phyloP scores from a whole-genome alignment of 169 alveolate genomes.

The Plasmodium gonderi region DNA sequence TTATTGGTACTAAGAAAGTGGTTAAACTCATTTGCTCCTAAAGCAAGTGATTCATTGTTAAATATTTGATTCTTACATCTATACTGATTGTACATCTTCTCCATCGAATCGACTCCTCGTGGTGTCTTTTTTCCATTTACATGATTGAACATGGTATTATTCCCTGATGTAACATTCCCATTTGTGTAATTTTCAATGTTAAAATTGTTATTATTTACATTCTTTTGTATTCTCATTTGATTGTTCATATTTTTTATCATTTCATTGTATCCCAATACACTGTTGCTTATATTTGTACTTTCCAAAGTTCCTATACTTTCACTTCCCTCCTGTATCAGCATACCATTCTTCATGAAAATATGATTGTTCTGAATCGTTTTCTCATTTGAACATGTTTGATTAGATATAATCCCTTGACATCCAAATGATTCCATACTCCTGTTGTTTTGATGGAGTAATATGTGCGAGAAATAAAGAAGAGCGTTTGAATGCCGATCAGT shows the following conservation, averaged over 20 bases:
- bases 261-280: not conserved
- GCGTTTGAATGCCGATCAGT: too few relatives aligned
- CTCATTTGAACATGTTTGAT: not conserved
- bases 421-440: not conserved
- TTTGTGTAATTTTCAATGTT: not conserved
- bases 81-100: not conserved
- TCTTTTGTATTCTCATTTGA: not conserved
- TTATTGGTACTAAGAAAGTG: not conserved
- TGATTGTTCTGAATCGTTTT: not conserved
- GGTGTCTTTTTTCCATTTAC: not conserved
- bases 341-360: not conserved
- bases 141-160: not conserved
- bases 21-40: not conserved
- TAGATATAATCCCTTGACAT: not conserved
- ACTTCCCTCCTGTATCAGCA: not conserved
- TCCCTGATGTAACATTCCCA: not conserved
- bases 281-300: not conserved
- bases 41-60: not conserved
- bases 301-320: not conserved
- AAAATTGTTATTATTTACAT: not conserved
- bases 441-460: too few relatives aligned
- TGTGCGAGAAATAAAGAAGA: not conserved
- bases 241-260: not conserved
- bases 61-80: not conserved
- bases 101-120: not conserved